Conservation (phyloP, 2,329 filamentous ascomycete species). For the Arthrobotrys iridis region DNA sequence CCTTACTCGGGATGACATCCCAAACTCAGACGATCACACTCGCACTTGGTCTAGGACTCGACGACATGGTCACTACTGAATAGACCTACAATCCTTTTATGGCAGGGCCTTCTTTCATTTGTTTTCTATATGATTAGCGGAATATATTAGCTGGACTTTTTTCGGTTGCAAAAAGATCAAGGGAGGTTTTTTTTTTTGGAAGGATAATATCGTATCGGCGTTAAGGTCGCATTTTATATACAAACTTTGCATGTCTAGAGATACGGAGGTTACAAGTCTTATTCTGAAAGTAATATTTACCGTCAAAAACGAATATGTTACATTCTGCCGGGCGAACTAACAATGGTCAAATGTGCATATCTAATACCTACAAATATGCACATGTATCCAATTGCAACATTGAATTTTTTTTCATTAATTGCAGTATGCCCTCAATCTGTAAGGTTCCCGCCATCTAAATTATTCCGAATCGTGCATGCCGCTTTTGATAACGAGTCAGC, state of each 20-base stretch:
- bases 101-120: neutral
- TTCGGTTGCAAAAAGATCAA: neutral
- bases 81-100: too few species aligned
- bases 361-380: too few species aligned
- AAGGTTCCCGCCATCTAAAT: slow-evolving; percentile 3
- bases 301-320: neutral
- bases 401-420: neutral
- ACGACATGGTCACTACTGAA: too few species aligned
- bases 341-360: too few species aligned
- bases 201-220: neutral
- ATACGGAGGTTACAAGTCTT: neutral
- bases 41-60: too few species aligned
- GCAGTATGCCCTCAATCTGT: neutral
- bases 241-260: slow-evolving; percentile 7
- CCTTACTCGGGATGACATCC: too few species aligned
- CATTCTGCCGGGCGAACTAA: too few species aligned
- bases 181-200: neutral
- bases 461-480: neutral
- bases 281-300: too few species aligned
- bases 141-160: neutral
- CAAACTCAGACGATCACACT: too few species aligned
- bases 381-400: too few species aligned
- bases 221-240: slow-evolving; percentile 19
- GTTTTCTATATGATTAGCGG: slow-evolving; percentile 20
- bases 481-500: slow-evolving; percentile 9